Base-by-base conservation (phyloP, 768 basidiomycete genomes). In the Antrodiella citrinella region DNA sequence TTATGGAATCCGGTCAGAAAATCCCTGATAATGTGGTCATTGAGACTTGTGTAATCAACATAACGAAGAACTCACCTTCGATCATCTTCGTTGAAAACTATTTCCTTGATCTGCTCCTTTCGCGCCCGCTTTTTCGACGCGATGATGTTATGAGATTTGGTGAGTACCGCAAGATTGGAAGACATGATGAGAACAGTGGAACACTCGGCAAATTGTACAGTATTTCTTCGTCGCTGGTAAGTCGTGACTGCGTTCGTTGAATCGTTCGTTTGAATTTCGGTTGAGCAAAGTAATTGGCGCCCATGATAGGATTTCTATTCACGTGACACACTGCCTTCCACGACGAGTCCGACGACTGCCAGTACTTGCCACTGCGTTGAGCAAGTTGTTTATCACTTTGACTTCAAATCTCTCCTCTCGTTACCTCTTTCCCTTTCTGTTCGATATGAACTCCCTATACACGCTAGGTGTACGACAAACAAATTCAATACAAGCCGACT, bases 1-100 rank as follows among this genome's bases (percentile, higher is more conserved):
- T 94, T 94, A 65, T 87, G 86, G 65, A 96, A 96, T 22, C 93
- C 93, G 15, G 91, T 94, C 62, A 96, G 70, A 67, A 87, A 96
- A 52, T 94, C 86, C 62, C 92, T 94, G 59, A 26, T 12, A 18
- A 21, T 18, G 19, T 18, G 15, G 23, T 46, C 21, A 20, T 9
- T 24, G 25, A 25, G 4, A 18, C 10, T 10, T 10, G 18, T 38
- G 15, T 24, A 5, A 20, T 30, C 35, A 20, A 26, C 41, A 21
- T 3, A 44, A 47, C 52, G 23, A 43, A 23, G 45, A 19, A 66
- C 70, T 35, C 47, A 88, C 91, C 80, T 78, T 58, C 92, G 74
- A 0, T 89, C 89, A 30, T 80, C 76, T 39, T 96, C 92, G 62
- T 96, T 90, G 60, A 96, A 96, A 4, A 91, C 59, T 50, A 96